phyloP scores from a whole-genome alignment of 306 rosid genomes.

The Vigna hirtella region DNA sequence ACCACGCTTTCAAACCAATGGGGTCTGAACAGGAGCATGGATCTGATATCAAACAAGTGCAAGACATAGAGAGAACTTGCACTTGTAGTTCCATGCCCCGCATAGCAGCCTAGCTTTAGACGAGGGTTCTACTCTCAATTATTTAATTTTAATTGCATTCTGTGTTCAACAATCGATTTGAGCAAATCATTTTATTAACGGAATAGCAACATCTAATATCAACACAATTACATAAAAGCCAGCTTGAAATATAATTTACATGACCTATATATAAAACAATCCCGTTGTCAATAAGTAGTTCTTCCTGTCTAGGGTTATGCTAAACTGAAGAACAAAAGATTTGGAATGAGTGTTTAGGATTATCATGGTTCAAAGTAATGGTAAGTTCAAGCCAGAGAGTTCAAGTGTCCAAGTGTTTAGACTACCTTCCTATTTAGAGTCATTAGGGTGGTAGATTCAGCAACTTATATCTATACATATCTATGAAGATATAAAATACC shows the following conservation, averaged over 20 bases:
- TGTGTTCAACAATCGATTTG: not conserved
- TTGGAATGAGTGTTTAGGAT: too few relatives aligned
- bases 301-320: too few relatives aligned
- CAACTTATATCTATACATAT: too few relatives aligned
- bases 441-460: too few relatives aligned
- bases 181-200: not conserved
- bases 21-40: not conserved
- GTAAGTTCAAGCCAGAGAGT: too few relatives aligned
- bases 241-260: conserved; percentile 15
- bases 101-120: too few relatives aligned
- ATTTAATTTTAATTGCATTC: not conserved
- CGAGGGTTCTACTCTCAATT: not conserved
- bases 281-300: not conserved
- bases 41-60: not conserved
- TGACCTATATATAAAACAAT: not conserved
- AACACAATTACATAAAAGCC: not conserved
- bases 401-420: too few relatives aligned
- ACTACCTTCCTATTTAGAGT: too few relatives aligned
- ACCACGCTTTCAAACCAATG: not conserved
- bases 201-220: not conserved
- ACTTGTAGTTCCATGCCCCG: not conserved
- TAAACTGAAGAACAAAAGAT: too few relatives aligned
- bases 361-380: too few relatives aligned
- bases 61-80: not conserved
- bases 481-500: too few relatives aligned